These are phyloP conservation scores for Oehlia diaphana DNA, from an alignment of 192 early-diverging fungal genomes.

Conservation along the genomic window DNA sequence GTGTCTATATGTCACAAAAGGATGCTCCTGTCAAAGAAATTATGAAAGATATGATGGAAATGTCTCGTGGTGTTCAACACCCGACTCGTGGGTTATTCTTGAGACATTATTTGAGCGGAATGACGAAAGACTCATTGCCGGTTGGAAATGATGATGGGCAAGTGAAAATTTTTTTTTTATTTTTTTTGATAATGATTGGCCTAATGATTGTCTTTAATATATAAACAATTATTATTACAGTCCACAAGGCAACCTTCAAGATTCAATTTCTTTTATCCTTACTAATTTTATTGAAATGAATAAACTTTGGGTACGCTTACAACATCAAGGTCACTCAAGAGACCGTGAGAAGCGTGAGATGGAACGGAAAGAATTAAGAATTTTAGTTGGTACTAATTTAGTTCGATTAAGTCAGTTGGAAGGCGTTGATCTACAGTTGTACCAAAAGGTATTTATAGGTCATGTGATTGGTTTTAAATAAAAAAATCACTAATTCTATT, in stretches of 20 bases:
- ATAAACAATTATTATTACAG: slow-evolving; percentile 34
- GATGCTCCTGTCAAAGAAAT: slow-evolving; percentile 94
- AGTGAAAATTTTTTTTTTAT: neutral
- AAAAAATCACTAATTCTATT: too few relatives aligned
- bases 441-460: slow-evolving; percentile 58
- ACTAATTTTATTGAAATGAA: slow-evolving; percentile 99
- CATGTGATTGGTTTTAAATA: neutral
- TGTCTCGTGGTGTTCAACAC: slow-evolving; percentile 98
- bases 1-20: slow-evolving; percentile 92
- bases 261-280: slow-evolving; percentile 94
- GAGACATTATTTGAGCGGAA: slow-evolving; percentile 90
- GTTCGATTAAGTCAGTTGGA: slow-evolving; percentile 92
- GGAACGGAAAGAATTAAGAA: slow-evolving; percentile 92
- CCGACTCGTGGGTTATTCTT: slow-evolving; percentile 97
- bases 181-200: too few relatives aligned
- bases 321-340: slow-evolving; percentile 91
- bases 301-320: slow-evolving; percentile 99
- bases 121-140: slow-evolving; percentile 95
- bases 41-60: slow-evolving; percentile 99
- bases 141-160: slow-evolving; percentile 63
- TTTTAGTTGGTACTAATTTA: slow-evolving; percentile 96
- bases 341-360: slow-evolving; percentile 95
- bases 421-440: slow-evolving; percentile 79
- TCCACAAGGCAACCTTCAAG: slow-evolving; percentile 81
- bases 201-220: neutral